A percentile compares a stretch with the other conserved stretches of the same genome.
These are phyloP conservation scores for Myriangium duriaei DNA, from an alignment of 2,329 filamentous ascomycete species.

Conservation along the genomic window DNA sequence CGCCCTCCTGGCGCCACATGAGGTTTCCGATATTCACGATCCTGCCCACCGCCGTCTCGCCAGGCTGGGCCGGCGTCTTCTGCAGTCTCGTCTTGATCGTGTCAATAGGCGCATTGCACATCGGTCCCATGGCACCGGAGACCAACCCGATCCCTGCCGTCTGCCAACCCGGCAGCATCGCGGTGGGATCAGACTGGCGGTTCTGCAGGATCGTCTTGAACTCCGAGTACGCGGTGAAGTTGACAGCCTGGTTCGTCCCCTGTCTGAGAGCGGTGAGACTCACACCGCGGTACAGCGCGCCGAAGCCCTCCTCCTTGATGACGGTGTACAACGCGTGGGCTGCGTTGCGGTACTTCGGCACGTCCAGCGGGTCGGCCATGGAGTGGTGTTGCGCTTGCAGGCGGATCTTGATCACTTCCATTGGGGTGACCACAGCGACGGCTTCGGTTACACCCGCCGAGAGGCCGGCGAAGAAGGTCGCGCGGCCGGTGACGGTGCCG, in stretches of 20 bases:
- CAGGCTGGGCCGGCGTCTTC: conserved; percentile 66
- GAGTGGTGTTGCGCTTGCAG: conserved; percentile 96
- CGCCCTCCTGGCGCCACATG: conserved; percentile 69
- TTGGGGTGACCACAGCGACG: conserved; percentile 89
- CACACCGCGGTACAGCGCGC: conserved; percentile 84
- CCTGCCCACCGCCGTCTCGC: conserved; percentile 66
- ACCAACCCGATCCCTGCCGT: conserved; percentile 85
- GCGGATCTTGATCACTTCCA: conserved; percentile 99
- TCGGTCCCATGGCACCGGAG: conserved; percentile 84
- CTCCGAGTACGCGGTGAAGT: conserved; percentile 96
- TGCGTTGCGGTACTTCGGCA: conserved; percentile 95
- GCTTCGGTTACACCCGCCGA: conserved; percentile 92
- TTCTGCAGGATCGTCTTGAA: conserved; percentile 68
- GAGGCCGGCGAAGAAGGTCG: conserved; percentile 73
- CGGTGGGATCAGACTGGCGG: conserved; percentile 56
- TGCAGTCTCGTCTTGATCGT: conserved; percentile 97
- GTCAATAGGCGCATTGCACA: conserved; percentile 95
- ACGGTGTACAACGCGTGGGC: conserved; percentile 77
- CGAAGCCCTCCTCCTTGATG: conserved; percentile 75
- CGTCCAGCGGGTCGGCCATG: conserved; percentile 90
- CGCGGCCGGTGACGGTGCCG: conserved; percentile 54
- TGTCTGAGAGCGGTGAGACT: conserved; percentile 86
- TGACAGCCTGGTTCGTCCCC: conserved; percentile 94
- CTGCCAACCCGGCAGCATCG: conserved; percentile 70
- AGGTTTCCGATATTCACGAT: conserved; percentile 60